Percentiles rank a stretch among this genome's conserved stretches.
phyloP scores from a whole-genome alignment of 2,329 filamentous ascomycete genomes.

The Botrytis galanthina region DNA sequence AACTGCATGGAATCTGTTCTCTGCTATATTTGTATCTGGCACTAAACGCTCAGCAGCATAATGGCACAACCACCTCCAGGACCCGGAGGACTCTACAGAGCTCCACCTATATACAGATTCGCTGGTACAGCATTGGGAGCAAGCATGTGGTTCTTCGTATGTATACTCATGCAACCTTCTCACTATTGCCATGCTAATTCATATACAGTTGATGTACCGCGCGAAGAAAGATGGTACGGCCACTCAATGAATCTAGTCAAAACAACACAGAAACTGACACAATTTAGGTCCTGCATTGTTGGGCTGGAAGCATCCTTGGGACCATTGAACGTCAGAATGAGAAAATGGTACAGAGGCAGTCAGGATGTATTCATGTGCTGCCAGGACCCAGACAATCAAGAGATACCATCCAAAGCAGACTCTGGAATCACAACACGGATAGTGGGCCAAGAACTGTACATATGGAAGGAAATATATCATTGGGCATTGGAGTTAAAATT shows the following conservation, averaged over 20 bases:
- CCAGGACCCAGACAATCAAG: neutral
- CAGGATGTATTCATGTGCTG: neutral
- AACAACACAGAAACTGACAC: conserved; percentile 25
- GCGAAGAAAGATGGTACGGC: conserved; percentile 84
- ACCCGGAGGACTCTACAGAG: conserved; percentile 36
- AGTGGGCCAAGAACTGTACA: conserved; percentile 21
- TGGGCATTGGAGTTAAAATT: conserved; percentile 20
- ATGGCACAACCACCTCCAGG: conserved; percentile 58
- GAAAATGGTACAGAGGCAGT: neutral
- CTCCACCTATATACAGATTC: conserved; percentile 74
- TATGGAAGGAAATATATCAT: conserved; percentile 22
- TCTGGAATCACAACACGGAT: neutral
- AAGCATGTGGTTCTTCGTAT: conserved; percentile 99
- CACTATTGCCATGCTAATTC: conserved; percentile 22
- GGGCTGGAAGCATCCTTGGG: conserved; percentile 96
- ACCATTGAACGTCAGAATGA: conserved; percentile 60
- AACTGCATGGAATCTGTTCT: neutral
- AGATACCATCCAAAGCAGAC: neutral
- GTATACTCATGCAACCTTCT: conserved; percentile 39
- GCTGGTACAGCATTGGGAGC: conserved; percentile 84
- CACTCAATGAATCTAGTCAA: neutral
- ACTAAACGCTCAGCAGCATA: conserved; percentile 37
- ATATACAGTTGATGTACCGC: conserved; percentile 82
- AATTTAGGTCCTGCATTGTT: conserved; percentile 67
- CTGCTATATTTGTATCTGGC: neutral